These are phyloP conservation scores for Dryadomyces sulphureus DNA, from an alignment of 2,329 filamentous ascomycete species.

Conservation along the genomic window DNA sequence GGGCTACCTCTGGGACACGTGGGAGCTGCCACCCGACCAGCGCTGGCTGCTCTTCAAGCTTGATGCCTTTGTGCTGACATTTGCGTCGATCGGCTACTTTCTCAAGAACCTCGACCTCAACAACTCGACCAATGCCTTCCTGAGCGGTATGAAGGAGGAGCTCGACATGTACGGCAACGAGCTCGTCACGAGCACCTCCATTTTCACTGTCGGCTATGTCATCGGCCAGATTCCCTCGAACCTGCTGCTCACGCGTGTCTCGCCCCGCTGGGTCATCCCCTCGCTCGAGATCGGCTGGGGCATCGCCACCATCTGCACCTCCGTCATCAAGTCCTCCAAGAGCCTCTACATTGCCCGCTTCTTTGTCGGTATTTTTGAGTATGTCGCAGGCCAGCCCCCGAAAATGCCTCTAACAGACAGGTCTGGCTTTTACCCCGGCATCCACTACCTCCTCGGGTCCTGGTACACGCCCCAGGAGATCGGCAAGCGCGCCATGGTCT, in stretches of 20 bases:
- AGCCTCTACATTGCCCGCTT: slow-evolving; percentile 33
- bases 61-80: slow-evolving; percentile 20
- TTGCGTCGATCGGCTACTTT: slow-evolving; percentile 20
- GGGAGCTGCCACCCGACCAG: slow-evolving; percentile 18
- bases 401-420: slow-evolving; percentile 1
- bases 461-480: slow-evolving; percentile 49
- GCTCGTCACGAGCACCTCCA: slow-evolving; percentile 20
- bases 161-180: slow-evolving; percentile 26
- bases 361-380: slow-evolving; percentile 39
- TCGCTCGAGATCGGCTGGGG: slow-evolving; percentile 18
- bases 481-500: slow-evolving; percentile 48
- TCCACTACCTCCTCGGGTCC: slow-evolving; percentile 30
- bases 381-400: slow-evolving; percentile 15
- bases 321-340: slow-evolving; percentile 13
- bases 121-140: slow-evolving; percentile 29
- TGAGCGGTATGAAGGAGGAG: slow-evolving; percentile 31
- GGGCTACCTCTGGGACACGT: slow-evolving; percentile 22
- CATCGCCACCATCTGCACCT: slow-evolving; percentile 11
- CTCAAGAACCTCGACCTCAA: slow-evolving; percentile 23
- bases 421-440: slow-evolving; percentile 34
- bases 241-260: slow-evolving; percentile 12
- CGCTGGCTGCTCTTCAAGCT: slow-evolving; percentile 20
- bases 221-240: slow-evolving; percentile 15
- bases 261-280: slow-evolving; percentile 18
- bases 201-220: slow-evolving; percentile 17